Evolutionary conservation across 75 land plant genomes (phyloP).

Genomic region (Cunninghamia lanceolata): DNA sequence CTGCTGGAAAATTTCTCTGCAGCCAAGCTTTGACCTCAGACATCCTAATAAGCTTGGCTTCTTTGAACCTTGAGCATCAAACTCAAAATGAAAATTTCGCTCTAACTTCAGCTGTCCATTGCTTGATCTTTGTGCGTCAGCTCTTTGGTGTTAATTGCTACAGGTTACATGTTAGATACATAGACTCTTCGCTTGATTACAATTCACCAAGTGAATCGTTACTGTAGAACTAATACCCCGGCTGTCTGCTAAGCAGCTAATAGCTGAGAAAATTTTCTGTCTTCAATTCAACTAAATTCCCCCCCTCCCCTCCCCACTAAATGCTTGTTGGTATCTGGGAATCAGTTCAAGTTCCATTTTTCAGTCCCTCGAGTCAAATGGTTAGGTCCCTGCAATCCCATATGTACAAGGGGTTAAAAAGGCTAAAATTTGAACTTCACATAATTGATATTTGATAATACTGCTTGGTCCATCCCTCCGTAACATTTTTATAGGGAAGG

Average conservation of each 20-base stretch:
- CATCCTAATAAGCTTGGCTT: background rate
- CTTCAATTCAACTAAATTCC: background rate
- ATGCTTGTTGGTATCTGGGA: background rate
- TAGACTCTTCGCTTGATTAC: background rate
- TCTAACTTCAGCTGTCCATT: background rate
- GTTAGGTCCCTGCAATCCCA: background rate
- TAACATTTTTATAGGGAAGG: background rate
- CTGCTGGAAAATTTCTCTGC: background rate
- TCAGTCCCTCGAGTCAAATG: background rate
- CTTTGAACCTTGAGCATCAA: background rate
- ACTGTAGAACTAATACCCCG: background rate
- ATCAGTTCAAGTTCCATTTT: background rate
- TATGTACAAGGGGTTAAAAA: background rate
- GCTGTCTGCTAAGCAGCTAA: background rate
- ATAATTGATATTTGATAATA: too few species aligned
- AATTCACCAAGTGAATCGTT: background rate
- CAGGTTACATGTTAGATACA: background rate
- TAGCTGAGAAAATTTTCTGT: background rate
- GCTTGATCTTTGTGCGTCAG: background rate
- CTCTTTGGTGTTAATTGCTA: background rate
- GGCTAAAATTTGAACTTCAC: background rate
- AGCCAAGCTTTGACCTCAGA: background rate
- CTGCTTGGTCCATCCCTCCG: background rate
- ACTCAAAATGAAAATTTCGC: background rate
- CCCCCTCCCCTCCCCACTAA: background rate